phyloP scores from a whole-genome alignment of 2,329 filamentous ascomycete species.

The Epichloe coenophiala region DNA sequence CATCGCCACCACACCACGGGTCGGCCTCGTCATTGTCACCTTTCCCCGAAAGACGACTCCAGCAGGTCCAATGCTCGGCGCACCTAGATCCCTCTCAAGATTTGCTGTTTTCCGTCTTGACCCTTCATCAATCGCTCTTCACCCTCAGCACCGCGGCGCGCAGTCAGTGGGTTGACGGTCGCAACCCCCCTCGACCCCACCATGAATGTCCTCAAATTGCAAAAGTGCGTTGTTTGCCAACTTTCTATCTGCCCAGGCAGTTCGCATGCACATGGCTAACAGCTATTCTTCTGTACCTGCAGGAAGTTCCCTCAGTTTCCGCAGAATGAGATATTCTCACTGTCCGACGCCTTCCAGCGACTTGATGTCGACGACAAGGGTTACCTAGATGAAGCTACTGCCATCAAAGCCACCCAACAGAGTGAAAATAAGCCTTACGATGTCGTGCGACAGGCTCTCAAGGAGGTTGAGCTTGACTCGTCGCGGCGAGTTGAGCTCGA shows the following conservation, averaged over 20 bases:
- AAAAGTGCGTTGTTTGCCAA: constrained; percentile 48
- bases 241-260: neutral
- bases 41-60: neutral
- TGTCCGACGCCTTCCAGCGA: constrained; percentile 89
- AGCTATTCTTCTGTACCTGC: constrained; percentile 2
- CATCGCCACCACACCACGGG: no score
- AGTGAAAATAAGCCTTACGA: constrained; percentile 95
- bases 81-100: neutral
- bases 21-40: no score
- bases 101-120: neutral
- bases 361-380: constrained; percentile 95
- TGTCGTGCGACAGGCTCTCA: constrained; percentile 88
- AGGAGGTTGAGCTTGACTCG: constrained; percentile 93
- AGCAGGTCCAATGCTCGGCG: neutral
- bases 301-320: constrained; percentile 98
- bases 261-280: constrained; percentile 7
- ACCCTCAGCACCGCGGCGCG: neutral
- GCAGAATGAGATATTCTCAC: constrained; percentile 83
- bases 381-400: constrained; percentile 90
- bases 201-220: constrained; percentile 95
- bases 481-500: constrained; percentile 91
- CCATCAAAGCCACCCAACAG: constrained; percentile 90
- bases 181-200: constrained; percentile 12
- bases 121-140: neutral
- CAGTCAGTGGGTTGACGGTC: constrained; percentile 3